Evolutionary conservation across 805 yeast species (phyloP).

Genomic region (Myxozyma neglecta): DNA sequence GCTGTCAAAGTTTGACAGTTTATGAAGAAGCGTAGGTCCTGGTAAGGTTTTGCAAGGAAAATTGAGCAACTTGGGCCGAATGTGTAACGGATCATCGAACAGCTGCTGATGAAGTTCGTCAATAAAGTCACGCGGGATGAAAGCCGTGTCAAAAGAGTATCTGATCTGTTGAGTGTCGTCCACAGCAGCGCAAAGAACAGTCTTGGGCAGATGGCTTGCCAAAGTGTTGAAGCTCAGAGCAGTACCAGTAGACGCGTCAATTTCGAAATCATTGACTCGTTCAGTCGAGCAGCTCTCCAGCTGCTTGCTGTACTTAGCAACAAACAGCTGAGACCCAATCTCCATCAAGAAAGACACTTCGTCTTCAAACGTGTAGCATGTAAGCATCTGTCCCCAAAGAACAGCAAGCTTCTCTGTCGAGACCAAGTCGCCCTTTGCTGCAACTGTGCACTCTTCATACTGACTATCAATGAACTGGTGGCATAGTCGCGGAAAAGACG

Average conservation of each 20-base stretch:
- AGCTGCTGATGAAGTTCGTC: conserved; percentile 1
- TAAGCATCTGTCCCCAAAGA: conserved; percentile 10
- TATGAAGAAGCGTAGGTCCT: conserved; percentile 19
- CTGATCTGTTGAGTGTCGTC: neutral
- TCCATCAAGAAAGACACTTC: neutral
- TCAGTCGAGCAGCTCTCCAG: neutral
- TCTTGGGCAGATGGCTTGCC: neutral
- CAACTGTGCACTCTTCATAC: neutral
- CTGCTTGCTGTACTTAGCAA: neutral
- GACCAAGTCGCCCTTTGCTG: neutral
- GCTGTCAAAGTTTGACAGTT: neutral
- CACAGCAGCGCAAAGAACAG: neutral
- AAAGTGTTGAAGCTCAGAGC: neutral
- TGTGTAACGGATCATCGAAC: neutral
- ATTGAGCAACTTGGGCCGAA: conserved; percentile 7
- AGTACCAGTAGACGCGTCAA: neutral
- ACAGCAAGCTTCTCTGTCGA: neutral
- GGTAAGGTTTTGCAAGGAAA: neutral
- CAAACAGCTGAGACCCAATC: neutral
- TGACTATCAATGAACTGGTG: neutral
- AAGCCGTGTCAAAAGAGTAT: neutral
- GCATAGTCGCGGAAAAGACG: neutral
- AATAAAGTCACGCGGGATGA: conserved; percentile 5
- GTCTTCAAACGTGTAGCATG: conserved; percentile 1
- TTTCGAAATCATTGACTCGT: neutral